A percentile compares a stretch with the other conserved stretches of the same genome.
Conservation (phyloP, 257 asterid species). For the Fraxinus quadrangulata region DNA sequence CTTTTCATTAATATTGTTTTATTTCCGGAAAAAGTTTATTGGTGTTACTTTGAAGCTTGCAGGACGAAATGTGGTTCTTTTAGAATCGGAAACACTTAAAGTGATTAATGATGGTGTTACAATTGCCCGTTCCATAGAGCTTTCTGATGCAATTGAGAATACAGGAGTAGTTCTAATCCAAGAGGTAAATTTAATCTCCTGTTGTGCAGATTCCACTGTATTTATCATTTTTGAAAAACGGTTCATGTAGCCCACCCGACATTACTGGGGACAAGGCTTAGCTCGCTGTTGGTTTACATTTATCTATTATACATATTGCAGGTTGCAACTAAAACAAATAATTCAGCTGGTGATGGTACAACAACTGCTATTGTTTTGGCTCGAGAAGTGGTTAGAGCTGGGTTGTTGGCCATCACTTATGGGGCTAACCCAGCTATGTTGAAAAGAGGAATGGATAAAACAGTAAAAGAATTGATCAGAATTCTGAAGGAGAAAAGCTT, state of each 20-base stretch:
- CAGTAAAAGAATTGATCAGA: slow-evolving; percentile 59
- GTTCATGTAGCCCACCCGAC: slow-evolving; percentile 13
- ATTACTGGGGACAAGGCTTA: neutral
- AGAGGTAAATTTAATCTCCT: slow-evolving; percentile 53
- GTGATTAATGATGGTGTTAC: slow-evolving; percentile 94
- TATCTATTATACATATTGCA: slow-evolving; percentile 27
- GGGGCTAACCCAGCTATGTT: slow-evolving; percentile 88
- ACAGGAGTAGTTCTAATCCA: slow-evolving; percentile 76
- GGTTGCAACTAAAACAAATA: slow-evolving; percentile 88
- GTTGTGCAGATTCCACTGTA: slow-evolving; percentile 1
- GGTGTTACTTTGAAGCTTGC: slow-evolving; percentile 26
- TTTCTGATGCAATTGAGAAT: slow-evolving; percentile 85
- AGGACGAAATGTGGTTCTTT: slow-evolving; percentile 87
- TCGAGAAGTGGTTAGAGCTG: slow-evolving; percentile 80
- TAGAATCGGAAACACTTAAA: slow-evolving; percentile 63
- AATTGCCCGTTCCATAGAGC: slow-evolving; percentile 90
- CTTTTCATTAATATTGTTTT: neutral
- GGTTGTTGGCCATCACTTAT: slow-evolving; percentile 73
- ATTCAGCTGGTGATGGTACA: slow-evolving; percentile 89
- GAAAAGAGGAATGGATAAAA: slow-evolving; percentile 83
- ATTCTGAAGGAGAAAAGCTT: slow-evolving; percentile 60
- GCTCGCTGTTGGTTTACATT: neutral
- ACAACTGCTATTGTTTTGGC: slow-evolving; percentile 93
- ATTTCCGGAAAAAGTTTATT: slow-evolving; percentile 6
- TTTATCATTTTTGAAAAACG: slow-evolving; percentile 8